These are phyloP conservation scores for Mortierella hygrophila DNA, from an alignment of 192 early-diverging fungal species.

Conservation along the genomic window DNA sequence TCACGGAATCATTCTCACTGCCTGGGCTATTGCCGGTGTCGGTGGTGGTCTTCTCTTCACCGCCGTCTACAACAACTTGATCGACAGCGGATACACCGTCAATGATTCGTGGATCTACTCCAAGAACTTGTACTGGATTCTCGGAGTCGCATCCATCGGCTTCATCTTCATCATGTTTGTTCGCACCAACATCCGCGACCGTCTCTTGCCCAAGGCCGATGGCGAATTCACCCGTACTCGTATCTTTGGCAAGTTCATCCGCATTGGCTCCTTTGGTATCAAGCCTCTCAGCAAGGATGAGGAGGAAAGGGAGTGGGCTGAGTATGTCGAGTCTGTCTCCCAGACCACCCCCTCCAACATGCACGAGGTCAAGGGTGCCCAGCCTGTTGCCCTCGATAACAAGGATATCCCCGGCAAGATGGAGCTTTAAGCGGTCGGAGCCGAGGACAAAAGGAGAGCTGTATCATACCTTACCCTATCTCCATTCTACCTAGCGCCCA, in stretches of 20 bases:
- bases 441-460: not conserved
- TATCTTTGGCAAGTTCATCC: slow-evolving; percentile 70
- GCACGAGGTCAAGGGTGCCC: slow-evolving; percentile 10
- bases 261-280: slow-evolving; percentile 56
- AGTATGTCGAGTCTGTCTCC: slow-evolving; percentile 28
- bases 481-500: not conserved
- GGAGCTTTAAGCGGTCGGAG: not conserved
- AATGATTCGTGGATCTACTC: slow-evolving; percentile 58
- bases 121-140: slow-evolving; percentile 81
- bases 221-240: slow-evolving; percentile 75
- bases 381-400: not conserved
- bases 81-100: slow-evolving; percentile 58
- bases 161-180: slow-evolving; percentile 70
- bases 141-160: slow-evolving; percentile 65
- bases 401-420: not conserved
- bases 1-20: slow-evolving; percentile 82
- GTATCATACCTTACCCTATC: not conserved
- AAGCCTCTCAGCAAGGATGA: slow-evolving; percentile 57
- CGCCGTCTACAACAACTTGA: slow-evolving; percentile 66
- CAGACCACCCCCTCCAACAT: slow-evolving; percentile 4
- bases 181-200: slow-evolving; percentile 75
- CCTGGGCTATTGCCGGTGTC: slow-evolving; percentile 79
- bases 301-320: slow-evolving; percentile 64
- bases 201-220: slow-evolving; percentile 68
- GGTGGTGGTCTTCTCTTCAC: slow-evolving; percentile 78